phyloP scores from a whole-genome alignment of 768 basidiomycete genomes.

The Boletus vermiculosoides region DNA sequence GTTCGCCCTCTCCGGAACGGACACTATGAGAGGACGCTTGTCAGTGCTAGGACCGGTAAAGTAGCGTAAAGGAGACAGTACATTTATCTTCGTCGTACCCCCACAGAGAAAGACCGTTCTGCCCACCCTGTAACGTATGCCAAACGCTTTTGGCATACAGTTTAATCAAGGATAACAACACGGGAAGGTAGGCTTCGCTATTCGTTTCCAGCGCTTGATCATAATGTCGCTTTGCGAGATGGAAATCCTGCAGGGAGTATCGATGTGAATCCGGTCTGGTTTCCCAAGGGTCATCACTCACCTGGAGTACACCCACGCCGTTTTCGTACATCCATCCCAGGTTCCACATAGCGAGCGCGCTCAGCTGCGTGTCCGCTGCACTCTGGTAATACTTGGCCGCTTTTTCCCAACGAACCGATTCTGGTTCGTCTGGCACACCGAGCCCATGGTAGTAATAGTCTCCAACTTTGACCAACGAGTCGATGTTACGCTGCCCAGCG shows the following conservation, averaged over 20 bases:
- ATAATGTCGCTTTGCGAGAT: constrained; percentile 94
- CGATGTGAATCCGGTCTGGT: background rate
- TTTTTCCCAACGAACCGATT: constrained; percentile 71
- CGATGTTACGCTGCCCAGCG: constrained; percentile 91
- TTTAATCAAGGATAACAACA: constrained; percentile 76
- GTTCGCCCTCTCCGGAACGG: constrained; percentile 21
- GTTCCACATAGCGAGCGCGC: constrained; percentile 97
- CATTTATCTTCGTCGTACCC: constrained; percentile 49
- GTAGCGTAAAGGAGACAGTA: background rate
- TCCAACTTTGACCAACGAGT: constrained; percentile 95
- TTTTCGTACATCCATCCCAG: constrained; percentile 99
- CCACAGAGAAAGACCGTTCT: constrained; percentile 69
- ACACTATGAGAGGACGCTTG: constrained; percentile 11
- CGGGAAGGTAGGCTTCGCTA: constrained; percentile 84
- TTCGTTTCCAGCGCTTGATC: constrained; percentile 88
- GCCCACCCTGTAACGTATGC: constrained; percentile 74
- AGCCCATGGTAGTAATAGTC: constrained; percentile 95
- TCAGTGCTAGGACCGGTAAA: constrained; percentile 7
- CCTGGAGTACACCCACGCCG: constrained; percentile 87
- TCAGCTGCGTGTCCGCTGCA: constrained; percentile 88
- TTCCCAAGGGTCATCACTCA: constrained; percentile 28
- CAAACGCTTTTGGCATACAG: constrained; percentile 82
- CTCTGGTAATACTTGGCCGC: constrained; percentile 94
- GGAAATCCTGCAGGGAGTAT: constrained; percentile 67
- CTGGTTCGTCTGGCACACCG: constrained; percentile 70